These are phyloP conservation scores for Colletotrichum liaoningense DNA, from an alignment of 2,329 filamentous ascomycete genomes.

Conservation along the genomic window DNA sequence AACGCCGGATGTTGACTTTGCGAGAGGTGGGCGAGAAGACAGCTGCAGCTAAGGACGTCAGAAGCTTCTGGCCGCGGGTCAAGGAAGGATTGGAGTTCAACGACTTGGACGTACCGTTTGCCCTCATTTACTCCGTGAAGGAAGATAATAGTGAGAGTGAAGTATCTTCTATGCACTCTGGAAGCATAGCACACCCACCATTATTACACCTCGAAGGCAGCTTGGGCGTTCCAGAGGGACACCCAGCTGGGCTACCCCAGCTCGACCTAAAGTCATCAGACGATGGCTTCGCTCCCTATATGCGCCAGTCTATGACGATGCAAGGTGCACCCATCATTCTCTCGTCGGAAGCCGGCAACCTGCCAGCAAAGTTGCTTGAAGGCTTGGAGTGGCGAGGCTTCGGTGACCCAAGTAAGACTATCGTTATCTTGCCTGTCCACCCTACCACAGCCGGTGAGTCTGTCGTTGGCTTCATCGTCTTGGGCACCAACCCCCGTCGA, in stretches of 20 bases:
- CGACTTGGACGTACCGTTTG: conserved; percentile 80
- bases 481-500: conserved; percentile 82
- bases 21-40: conserved; percentile 83
- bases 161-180: conserved; percentile 77
- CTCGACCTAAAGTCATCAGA: conserved; percentile 78
- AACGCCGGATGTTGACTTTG: conserved; percentile 82
- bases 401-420: conserved; percentile 74
- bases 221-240: conserved; percentile 74
- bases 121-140: conserved; percentile 79
- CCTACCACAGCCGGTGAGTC: conserved; percentile 78
- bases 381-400: conserved; percentile 78
- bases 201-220: conserved; percentile 78
- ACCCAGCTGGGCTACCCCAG: conserved; percentile 67
- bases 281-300: conserved; percentile 80
- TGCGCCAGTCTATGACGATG: conserved; percentile 78
- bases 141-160: conserved; percentile 77
- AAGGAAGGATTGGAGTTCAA: conserved; percentile 78
- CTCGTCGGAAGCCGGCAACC: conserved; percentile 72
- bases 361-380: conserved; percentile 73
- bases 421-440: conserved; percentile 83
- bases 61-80: conserved; percentile 79
- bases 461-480: conserved; percentile 81
- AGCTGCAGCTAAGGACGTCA: conserved; percentile 77
- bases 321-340: conserved; percentile 75
- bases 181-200: conserved; percentile 70